phyloP scores from a whole-genome alignment of 2,329 filamentous ascomycete species.

The Cladosporium austrohemisphaericum region DNA sequence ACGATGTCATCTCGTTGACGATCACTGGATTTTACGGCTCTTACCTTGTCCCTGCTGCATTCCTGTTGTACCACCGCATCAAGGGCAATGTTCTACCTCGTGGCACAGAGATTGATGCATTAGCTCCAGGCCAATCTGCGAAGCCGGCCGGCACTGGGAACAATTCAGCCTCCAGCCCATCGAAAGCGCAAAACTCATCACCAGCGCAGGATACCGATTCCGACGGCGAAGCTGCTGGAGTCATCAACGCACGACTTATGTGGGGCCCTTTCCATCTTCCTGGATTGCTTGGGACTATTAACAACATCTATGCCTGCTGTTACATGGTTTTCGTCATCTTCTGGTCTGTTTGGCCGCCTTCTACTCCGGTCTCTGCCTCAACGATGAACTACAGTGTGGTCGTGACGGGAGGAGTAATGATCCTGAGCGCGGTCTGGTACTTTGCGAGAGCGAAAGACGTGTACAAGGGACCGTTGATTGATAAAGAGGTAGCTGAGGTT shows the following conservation, averaged over 20 bases:
- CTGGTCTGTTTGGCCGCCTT: slow-evolving; percentile 52
- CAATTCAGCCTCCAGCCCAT: not conserved
- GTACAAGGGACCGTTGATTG: slow-evolving; percentile 38
- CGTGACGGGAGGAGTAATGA: slow-evolving; percentile 38
- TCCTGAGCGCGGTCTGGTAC: slow-evolving; percentile 37
- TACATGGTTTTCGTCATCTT: slow-evolving; percentile 56
- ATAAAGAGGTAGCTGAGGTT: slow-evolving; percentile 31
- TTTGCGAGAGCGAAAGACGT: slow-evolving; percentile 34
- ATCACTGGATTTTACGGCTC: slow-evolving; percentile 44
- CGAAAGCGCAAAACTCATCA: not conserved
- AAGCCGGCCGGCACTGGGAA: not conserved
- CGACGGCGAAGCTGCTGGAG: slow-evolving; percentile 4
- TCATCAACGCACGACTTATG: slow-evolving; percentile 33
- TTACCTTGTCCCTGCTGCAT: slow-evolving; percentile 39
- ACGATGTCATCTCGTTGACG: slow-evolving; percentile 43
- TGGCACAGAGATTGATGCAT: slow-evolving; percentile 26
- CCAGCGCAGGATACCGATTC: slow-evolving; percentile 4
- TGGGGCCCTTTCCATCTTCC: slow-evolving; percentile 58
- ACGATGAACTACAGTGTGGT: slow-evolving; percentile 45
- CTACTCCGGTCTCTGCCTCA: slow-evolving; percentile 31
- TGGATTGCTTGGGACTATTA: slow-evolving; percentile 49
- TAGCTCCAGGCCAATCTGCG: not conserved
- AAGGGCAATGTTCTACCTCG: slow-evolving; percentile 38
- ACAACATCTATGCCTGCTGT: slow-evolving; percentile 52
- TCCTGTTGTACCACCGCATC: slow-evolving; percentile 42